Evolutionary conservation across 2,329 filamentous ascomycete species (phyloP), one percentile per base, ranked within the genome.

Genomic region (Fusarium stilboides): DNA sequence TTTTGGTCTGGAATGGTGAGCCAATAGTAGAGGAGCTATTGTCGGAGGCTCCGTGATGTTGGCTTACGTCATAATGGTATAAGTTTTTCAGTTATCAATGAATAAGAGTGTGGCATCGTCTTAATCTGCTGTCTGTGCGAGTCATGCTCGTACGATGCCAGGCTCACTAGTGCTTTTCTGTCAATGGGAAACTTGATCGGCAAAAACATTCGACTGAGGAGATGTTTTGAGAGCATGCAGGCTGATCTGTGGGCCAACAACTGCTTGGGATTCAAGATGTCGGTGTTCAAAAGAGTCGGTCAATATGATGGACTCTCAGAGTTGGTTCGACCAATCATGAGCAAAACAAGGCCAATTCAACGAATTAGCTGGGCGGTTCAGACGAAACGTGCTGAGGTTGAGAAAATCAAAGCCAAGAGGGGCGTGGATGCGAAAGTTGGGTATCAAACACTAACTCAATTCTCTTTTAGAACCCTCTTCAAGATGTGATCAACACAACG

Each of bases 211-310:
- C 75, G 80, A 2, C 77, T 76, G 33, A 77, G 82, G 10, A 82
- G 82, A 1, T 82, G 82, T 0, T 64, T 85, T 28, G 83, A 81
- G 20, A 28, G 22, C 17, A 6, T 6, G 14, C 13, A 20, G 50
- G 17, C 31, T 19, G 20, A 28, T 20, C 13, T 84, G 84, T 50
- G 57, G 54, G 47, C 77, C 74, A 5, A 75, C 75, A 20, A 14
- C 9, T 80, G 76, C 45, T 80, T 73, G 13, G 80, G 78, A 60
- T 85, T 22, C 80, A 84, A 67, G 82, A 82, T 1, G 69, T 84
- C 24, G 80, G 78, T 52, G 77, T 78, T 69, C 77, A 82, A 68
- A 56, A 84, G 13, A 68, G 72, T 7, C 76, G 80, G 13, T 84
- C 80, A 80, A 85, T 86, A 57, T 56, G 45, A 33, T 62, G 39